A percentile compares a stretch with the other conserved stretches of the same genome.
phyloP scores from a whole-genome alignment of 352 stramenopile genomes.

The Peronosclerospora sorghi region DNA sequence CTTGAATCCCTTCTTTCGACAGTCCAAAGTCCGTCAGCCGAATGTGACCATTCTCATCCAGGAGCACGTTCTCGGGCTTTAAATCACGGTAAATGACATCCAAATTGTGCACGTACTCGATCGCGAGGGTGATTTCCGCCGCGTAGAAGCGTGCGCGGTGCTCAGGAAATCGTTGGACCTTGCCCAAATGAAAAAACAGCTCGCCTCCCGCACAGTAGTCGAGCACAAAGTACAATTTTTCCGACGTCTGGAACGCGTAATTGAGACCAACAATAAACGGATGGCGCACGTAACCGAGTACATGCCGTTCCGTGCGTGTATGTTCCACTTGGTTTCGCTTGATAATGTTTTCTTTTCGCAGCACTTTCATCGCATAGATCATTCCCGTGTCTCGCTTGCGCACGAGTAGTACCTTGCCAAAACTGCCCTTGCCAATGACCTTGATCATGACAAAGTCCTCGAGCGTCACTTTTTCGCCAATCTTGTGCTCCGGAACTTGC shows the following conservation, averaged over 20 bases:
- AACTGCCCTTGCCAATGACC: slow-evolving; percentile 93
- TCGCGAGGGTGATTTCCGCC: slow-evolving; percentile 93
- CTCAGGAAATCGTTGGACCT: slow-evolving; percentile 92
- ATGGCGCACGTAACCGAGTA: slow-evolving; percentile 94
- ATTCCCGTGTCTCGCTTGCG: slow-evolving; percentile 86
- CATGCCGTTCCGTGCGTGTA: slow-evolving; percentile 95
- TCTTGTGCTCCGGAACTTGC: slow-evolving; percentile 26
- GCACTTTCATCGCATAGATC: slow-evolving; percentile 98
- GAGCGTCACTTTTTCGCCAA: slow-evolving; percentile 76
- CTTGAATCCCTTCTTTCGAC: slow-evolving; percentile 78
- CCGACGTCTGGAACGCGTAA: slow-evolving; percentile 93
- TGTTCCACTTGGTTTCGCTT: slow-evolving; percentile 98
- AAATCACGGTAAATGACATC: slow-evolving; percentile 95
- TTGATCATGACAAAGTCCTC: slow-evolving; percentile 95
- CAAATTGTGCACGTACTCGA: slow-evolving; percentile 91
- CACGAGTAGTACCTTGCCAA: slow-evolving; percentile 95
- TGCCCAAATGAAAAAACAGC: slow-evolving; percentile 89
- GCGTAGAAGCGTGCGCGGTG: slow-evolving; percentile 92
- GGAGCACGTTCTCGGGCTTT: slow-evolving; percentile 97
- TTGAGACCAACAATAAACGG: slow-evolving; percentile 95
- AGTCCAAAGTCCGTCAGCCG: slow-evolving; percentile 97
- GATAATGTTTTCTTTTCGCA: slow-evolving; percentile 98
- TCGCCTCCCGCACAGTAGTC: slow-evolving; percentile 97
- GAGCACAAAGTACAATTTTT: slow-evolving; percentile 98
- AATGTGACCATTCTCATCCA: slow-evolving; percentile 94